Evolutionary conservation across 768 basidiomycete species (phyloP), one percentile per base, ranked within the genome.

Genomic region (Fomitopsis serialis): DNA sequence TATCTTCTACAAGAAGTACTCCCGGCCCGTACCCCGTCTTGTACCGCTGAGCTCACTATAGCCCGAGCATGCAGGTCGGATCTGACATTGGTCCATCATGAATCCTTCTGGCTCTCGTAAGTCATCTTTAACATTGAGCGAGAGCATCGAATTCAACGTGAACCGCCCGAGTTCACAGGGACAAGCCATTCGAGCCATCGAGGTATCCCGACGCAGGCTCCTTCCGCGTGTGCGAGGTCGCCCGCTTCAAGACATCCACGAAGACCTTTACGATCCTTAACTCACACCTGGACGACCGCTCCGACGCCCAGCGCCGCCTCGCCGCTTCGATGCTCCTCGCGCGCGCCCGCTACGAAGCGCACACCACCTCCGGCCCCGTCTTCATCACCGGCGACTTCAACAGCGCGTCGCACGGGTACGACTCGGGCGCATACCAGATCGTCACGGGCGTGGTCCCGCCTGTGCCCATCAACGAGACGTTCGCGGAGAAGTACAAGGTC

Each of bases 31-130:
- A 46, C 25, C 11, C 35, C 19, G 29, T 6, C 5, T 5, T 22
- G 6, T 15, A 25, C 24, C 45, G 43, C 45, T 23, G 24, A 2
- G 32, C 27, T 43, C 45, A 36, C 17, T n/a, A 21, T 24, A 32
- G 13, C 29, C 46, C 29, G 29, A 42, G 43, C 35, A 13, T 54
- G 17, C 22, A 71, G 72, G 53, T 63, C 67, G 1, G 66, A 68
- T 34, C 58, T 79, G 42, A 65, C 62, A 9, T 66, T 78, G 7
- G 58, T 74, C 21, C 63, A 66, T 1, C 71, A 70, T 49, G 79
- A 80, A 57, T 74, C 73, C 10, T 82, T 82, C 63, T 82, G 80
- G 80, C 71, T 79, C 32, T 80, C 80, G 77, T 78, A 62, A 40
- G 37, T 15, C 19, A 15, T 17, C 15, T 17, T 55, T 76, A 65